Percentiles rank a stretch among this genome's conserved stretches.
These are phyloP conservation scores for Postia placenta DNA, from an alignment of 768 basidiomycete genomes.

Conservation along the genomic window DNA sequence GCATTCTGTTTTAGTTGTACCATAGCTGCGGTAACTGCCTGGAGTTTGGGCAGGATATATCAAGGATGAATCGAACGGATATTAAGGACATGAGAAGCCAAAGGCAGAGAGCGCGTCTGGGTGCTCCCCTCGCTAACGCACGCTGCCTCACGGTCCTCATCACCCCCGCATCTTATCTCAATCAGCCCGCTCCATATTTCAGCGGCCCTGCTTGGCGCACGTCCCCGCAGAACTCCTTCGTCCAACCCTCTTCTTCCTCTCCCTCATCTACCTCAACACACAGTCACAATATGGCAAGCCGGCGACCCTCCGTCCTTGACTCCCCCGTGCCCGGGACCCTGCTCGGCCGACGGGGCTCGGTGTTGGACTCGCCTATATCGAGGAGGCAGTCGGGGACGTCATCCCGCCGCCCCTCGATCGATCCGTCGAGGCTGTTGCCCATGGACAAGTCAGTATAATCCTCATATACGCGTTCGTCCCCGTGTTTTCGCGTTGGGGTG, in stretches of 20 bases:
- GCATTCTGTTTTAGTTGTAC: too few species aligned
- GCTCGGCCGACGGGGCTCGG: slow-evolving; percentile 15
- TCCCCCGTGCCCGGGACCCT: slow-evolving; percentile 11
- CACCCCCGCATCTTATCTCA: slow-evolving; percentile 7
- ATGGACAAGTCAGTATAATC: slow-evolving; percentile 61
- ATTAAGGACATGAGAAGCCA: too few species aligned
- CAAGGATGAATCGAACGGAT: too few species aligned
- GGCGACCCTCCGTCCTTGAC: slow-evolving; percentile 11
- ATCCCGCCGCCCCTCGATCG: slow-evolving; percentile 69
- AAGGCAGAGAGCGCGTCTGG: background rate
- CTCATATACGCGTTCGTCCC: background rate
- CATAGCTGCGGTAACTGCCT: too few species aligned
- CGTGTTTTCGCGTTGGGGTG: background rate
- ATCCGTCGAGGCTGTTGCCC: slow-evolving; percentile 67
- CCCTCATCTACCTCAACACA: background rate
- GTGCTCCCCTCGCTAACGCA: background rate
- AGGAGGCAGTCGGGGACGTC: slow-evolving; percentile 19
- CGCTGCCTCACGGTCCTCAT: background rate
- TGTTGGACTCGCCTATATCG: slow-evolving; percentile 15
- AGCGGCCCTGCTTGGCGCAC: background rate
- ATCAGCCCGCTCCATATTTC: background rate
- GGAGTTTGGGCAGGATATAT: too few species aligned
- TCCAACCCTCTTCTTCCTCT: slow-evolving; percentile 4
- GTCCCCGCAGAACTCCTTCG: slow-evolving; percentile 1
- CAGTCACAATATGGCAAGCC: slow-evolving; percentile 1